Base-by-base conservation (phyloP, 192 early-diverging fungal genomes). In the Coemansia biformis region DNA sequence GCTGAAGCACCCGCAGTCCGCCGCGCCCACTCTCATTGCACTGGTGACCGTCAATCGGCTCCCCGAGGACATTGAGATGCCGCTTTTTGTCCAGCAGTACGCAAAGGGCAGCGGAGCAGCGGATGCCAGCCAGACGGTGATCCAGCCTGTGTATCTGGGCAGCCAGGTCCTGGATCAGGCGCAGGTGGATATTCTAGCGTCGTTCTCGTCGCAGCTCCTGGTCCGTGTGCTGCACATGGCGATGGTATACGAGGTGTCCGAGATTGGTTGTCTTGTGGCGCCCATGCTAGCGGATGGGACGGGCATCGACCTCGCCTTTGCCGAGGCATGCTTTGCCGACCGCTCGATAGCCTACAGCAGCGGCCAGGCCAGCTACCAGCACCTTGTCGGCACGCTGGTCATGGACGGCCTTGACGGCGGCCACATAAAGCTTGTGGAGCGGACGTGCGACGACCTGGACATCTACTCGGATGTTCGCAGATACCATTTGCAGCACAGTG, bases 201-300 rank as follows among this genome's bases (percentile, higher is more conserved):
- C 72, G n/a, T 86, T 78, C 39, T 84, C 80, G 0, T 44, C 82
- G 3, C 57, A 70, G 11, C 22, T 80, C 7, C 53, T 82, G 30
- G 42, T 57, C 8, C 67, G 78, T 7, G 58, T 83, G 6, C 47
- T 69, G 23, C 67, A 76, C 18, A 65, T 63, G 44, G 63, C 57
- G 5, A 77, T 80, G 42, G 34, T 53, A 17, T 85, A 83, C 57
- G 44, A 63, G 4, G 34, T 73, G 19, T 63, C 69, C 12, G 59
- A 75, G 22, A 54, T 82, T 31, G 75, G 83, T 0, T 80, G 73
- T 24, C 64, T 84, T 23, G 19, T 88, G 19, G 80, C 67, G 1
- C 86, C 86, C 1, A 36, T 79, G 5, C 42, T 54, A 9, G 33
- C 23, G 1, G 54, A 71, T 12, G 38, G 50, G 37, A 28, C 34